Conservation (phyloP, 345 rosid species). For the Cochlearia excelsa region DNA sequence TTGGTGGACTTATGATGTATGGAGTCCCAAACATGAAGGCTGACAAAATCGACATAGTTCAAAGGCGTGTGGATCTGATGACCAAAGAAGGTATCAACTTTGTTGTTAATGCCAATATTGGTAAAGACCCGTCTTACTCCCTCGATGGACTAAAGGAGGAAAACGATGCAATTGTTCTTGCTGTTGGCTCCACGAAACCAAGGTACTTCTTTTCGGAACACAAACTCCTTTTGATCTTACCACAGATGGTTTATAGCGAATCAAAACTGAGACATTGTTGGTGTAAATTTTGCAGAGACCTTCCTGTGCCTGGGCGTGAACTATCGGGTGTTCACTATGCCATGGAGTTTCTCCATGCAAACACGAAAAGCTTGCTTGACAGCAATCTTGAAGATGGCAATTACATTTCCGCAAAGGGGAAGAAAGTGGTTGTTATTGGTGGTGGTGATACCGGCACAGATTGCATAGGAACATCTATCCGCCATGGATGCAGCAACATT, state of each 20-base stretch:
- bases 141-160: slow-evolving; percentile 67
- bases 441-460: slow-evolving; percentile 99
- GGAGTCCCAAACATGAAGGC: slow-evolving; percentile 99
- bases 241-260: background rate
- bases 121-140: slow-evolving; percentile 70
- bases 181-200: slow-evolving; percentile 96
- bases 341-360: slow-evolving; percentile 94
- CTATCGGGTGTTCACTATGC: slow-evolving; percentile 93
- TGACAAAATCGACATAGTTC: slow-evolving; percentile 86
- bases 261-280: slow-evolving; percentile 6
- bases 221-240: background rate
- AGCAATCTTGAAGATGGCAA: slow-evolving; percentile 75
- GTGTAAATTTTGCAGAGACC: slow-evolving; percentile 68
- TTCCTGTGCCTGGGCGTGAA: slow-evolving; percentile 88
- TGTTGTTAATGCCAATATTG: slow-evolving; percentile 89
- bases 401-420: slow-evolving; percentile 85
- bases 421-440: slow-evolving; percentile 94
- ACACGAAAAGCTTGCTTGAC: slow-evolving; percentile 98
- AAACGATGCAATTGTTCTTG: slow-evolving; percentile 81
- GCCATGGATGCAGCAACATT: slow-evolving; percentile 79
- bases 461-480: slow-evolving; percentile 94
- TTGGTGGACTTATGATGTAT: slow-evolving; percentile 99
- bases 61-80: slow-evolving; percentile 92
- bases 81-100: slow-evolving; percentile 79
- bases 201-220: slow-evolving; percentile 43